A percentile compares a stretch with the other conserved stretches of the same genome.
Conservation (phyloP, 2,329 filamentous ascomycete species). For the Botrytis galanthina region DNA sequence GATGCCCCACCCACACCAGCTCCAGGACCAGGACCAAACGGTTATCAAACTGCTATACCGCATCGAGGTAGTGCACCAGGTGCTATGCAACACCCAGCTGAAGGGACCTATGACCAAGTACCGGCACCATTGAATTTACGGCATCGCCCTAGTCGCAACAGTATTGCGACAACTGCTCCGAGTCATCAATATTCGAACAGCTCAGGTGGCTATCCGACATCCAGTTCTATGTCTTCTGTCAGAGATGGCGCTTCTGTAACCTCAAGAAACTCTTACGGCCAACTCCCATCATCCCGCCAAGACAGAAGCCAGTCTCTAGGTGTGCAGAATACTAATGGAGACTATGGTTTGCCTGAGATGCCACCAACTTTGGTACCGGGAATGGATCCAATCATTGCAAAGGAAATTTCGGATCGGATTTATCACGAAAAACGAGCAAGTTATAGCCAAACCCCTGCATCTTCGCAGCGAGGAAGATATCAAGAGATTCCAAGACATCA, state of each 20-base stretch:
- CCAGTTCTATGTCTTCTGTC: slow-evolving; percentile 31
- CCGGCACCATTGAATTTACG: slow-evolving; percentile 37
- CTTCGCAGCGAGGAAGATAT: slow-evolving; percentile 44
- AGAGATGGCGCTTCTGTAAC: slow-evolving; percentile 32
- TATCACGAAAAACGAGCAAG: slow-evolving; percentile 55
- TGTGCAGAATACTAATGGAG: slow-evolving; percentile 24
- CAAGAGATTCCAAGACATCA: slow-evolving; percentile 28
- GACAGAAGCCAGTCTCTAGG: slow-evolving; percentile 28
- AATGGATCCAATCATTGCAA: slow-evolving; percentile 54
- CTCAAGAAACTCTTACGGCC: slow-evolving; percentile 33
- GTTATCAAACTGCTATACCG: slow-evolving; percentile 22
- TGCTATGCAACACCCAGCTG: slow-evolving; percentile 24
- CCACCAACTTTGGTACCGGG: slow-evolving; percentile 61
- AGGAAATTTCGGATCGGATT: slow-evolving; percentile 57
- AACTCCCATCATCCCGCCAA: slow-evolving; percentile 26
- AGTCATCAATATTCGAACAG: slow-evolving; percentile 34
- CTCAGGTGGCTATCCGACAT: slow-evolving; percentile 31
- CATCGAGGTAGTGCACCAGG: slow-evolving; percentile 28
- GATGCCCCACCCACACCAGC: slow-evolving; percentile 41
- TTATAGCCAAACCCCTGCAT: slow-evolving; percentile 42
- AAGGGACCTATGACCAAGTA: slow-evolving; percentile 35
- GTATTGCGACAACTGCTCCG: slow-evolving; percentile 24
- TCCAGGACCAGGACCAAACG: slow-evolving; percentile 18
- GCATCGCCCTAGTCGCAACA: slow-evolving; percentile 34
- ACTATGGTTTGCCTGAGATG: slow-evolving; percentile 48